These are phyloP conservation scores for Chrysanthemum makinoi DNA, from an alignment of 129 eudicot genomes.

Conservation along the genomic window DNA sequence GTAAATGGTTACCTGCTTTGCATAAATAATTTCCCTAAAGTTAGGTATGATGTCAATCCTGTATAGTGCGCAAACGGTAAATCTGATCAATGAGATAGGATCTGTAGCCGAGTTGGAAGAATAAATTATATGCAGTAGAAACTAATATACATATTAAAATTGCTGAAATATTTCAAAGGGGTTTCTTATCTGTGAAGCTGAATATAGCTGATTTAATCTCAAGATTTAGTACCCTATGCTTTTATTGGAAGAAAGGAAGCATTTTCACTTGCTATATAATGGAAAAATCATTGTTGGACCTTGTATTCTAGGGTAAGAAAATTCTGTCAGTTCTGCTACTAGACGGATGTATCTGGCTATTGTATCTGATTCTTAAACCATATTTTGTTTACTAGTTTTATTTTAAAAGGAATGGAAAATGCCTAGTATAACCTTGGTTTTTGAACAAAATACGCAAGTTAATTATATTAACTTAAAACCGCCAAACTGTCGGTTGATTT, in stretches of 20 bases:
- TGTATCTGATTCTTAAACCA: not conserved
- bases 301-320: not conserved
- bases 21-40: not conserved
- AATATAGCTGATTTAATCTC: not conserved
- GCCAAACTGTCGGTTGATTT: not conserved
- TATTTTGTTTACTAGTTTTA: not conserved
- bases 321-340: not conserved
- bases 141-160: not conserved
- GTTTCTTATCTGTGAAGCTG: not conserved
- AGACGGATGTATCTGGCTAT: not conserved
- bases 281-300: not conserved
- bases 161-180: not conserved
- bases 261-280: not conserved
- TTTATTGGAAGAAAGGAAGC: not conserved
- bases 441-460: not conserved
- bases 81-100: too few species aligned
- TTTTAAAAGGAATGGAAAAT: not conserved
- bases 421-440: not conserved
- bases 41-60: not conserved
- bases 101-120: not conserved
- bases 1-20: slow-evolving; percentile 30
- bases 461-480: not conserved
- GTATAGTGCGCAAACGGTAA: not conserved
- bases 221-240: slow-evolving; percentile 1
- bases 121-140: not conserved